Conservation (phyloP, 208 protist species). For the Lotmaria passim region DNA sequence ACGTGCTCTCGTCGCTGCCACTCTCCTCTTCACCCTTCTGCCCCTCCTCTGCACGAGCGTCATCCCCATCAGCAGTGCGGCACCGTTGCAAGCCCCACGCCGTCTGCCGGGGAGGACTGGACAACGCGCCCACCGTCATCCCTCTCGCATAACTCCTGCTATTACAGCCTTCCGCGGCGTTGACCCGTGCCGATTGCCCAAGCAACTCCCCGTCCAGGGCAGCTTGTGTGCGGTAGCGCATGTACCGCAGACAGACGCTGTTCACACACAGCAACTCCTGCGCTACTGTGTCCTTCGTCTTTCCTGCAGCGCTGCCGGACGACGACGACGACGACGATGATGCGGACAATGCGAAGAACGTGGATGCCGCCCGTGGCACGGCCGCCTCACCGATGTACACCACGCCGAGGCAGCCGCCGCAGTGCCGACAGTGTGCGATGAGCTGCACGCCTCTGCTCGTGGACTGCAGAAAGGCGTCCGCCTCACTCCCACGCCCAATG, state of each 20-base stretch:
- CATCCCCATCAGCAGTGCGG: too few relatives aligned
- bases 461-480: neutral
- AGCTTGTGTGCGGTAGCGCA: constrained; percentile 30
- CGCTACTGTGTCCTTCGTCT: neutral
- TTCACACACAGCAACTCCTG: constrained; percentile 59
- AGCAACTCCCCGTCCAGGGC: constrained; percentile 32
- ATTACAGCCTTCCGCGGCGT: neutral
- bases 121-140: constrained; percentile 12
- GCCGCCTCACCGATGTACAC: constrained; percentile 27
- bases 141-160: neutral
- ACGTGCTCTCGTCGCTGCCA: neutral
- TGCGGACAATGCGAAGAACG: too few relatives aligned
- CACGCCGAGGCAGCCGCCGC: constrained; percentile 68
- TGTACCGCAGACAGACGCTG: constrained; percentile 64
- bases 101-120: neutral
- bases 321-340: neutral
- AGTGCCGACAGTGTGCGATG: constrained; percentile 62
- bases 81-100: constrained; percentile 10
- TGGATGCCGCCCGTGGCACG: too few relatives aligned
- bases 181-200: neutral
- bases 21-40: constrained; percentile 11
- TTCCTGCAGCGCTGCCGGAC: too few relatives aligned
- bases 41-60: constrained; percentile 1
- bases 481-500: neutral
- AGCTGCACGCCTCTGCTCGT: constrained; percentile 25